phyloP scores from a whole-genome alignment of 2,329 filamentous ascomycete species.

The Xylaria sp. region DNA sequence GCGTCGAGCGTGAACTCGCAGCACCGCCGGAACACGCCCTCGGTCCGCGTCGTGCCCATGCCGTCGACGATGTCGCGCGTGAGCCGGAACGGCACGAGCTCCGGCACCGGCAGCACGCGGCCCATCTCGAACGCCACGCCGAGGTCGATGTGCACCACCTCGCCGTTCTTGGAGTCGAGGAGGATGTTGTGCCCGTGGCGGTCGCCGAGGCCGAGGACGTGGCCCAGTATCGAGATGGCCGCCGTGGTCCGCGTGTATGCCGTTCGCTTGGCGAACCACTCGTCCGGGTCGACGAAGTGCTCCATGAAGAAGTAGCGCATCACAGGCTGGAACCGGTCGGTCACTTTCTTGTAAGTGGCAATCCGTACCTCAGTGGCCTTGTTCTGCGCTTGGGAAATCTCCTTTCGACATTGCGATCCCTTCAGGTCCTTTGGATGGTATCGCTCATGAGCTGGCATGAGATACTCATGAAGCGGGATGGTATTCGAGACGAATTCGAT shows the following conservation, averaged over 20 bases:
- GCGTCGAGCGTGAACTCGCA: constrained; percentile 98
- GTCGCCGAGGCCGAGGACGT: constrained; percentile 90
- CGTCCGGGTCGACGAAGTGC: constrained; percentile 87
- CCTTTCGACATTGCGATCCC: constrained; percentile 73
- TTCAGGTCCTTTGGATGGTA: constrained; percentile 88
- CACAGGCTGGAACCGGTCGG: constrained; percentile 84
- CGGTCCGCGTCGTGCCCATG: constrained; percentile 93
- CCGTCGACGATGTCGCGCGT: constrained; percentile 95
- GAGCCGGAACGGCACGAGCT: constrained; percentile 92
- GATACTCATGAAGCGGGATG: constrained; percentile 85
- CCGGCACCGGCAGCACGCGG: constrained; percentile 90
- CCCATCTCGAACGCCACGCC: constrained; percentile 97
- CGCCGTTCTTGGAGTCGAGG: constrained; percentile 84
- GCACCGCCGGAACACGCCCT: constrained; percentile 95
- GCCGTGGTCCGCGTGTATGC: constrained; percentile 94
- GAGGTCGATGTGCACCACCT: constrained; percentile 95
- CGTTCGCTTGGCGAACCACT: constrained; percentile 88
- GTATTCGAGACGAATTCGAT: constrained; percentile 98
- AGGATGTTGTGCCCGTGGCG: constrained; percentile 97
- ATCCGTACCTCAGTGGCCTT: constrained; percentile 72
- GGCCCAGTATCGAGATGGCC: constrained; percentile 91
- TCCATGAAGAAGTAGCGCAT: constrained; percentile 98
- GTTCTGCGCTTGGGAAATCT: constrained; percentile 73
- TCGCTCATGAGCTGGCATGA: constrained; percentile 85
- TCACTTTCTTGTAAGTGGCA: constrained; percentile 75